Conservation (phyloP, 2,329 filamentous ascomycete genomes). For the Diplodia scrobiculata region DNA sequence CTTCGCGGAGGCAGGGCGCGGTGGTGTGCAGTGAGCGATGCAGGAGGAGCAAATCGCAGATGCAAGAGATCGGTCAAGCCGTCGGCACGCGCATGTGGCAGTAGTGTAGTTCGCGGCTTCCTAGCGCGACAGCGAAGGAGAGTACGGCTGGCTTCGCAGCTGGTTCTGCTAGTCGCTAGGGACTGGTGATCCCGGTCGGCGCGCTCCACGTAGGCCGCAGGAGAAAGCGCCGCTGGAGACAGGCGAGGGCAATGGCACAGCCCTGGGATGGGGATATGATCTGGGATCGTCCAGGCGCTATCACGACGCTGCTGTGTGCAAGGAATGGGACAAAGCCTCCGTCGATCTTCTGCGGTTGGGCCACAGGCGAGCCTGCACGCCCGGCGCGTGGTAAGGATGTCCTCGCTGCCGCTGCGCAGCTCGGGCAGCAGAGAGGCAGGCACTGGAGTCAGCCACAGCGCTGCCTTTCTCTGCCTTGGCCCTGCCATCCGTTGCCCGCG, state of each 20-base stretch:
- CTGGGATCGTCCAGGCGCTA: constrained; percentile 7
- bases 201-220: constrained; percentile 8
- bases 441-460: constrained; percentile 1
- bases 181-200: neutral
- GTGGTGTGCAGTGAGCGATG: neutral
- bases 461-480: neutral
- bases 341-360: constrained; percentile 13
- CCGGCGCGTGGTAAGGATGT: neutral
- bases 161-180: neutral
- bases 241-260: constrained; percentile 11
- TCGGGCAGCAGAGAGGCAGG: constrained; percentile 2
- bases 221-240: constrained; percentile 5
- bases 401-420: neutral
- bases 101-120: neutral
- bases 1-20: neutral
- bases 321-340: constrained; percentile 6
- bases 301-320: constrained; percentile 4
- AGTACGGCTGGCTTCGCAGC: constrained; percentile 7
- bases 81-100: constrained; percentile 15
- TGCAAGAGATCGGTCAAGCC: constrained; percentile 18
- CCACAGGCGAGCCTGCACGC: neutral
- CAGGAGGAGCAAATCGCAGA: constrained; percentile 15
- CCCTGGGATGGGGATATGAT: neutral
- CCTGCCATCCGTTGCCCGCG: neutral
- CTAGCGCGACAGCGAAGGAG: constrained; percentile 13